Conservation (phyloP, 495 filamentous ascomycete species). For the Aspergillus bertholletiae region DNA sequence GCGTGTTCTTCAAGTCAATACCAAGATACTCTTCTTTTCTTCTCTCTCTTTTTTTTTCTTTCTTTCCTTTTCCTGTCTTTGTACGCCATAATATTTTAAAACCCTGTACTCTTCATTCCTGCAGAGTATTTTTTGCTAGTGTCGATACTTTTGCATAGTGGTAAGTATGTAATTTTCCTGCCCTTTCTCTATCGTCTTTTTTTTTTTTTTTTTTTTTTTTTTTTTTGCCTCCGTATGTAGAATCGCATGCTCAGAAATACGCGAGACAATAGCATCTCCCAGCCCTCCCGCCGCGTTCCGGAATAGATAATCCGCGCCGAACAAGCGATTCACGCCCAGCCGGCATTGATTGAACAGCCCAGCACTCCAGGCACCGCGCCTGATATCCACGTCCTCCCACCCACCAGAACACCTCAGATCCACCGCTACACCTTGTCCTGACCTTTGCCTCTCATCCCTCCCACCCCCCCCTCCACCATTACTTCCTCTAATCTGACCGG, state of each 20-base stretch:
- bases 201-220: constrained; percentile 8
- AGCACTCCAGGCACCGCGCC: constrained; percentile 25
- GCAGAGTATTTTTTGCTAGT: not conserved
- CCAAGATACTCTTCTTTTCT: not conserved
- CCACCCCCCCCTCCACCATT: constrained; percentile 27
- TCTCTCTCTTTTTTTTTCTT: constrained; percentile 8
- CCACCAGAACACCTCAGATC: constrained; percentile 22
- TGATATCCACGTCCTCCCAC: constrained; percentile 22
- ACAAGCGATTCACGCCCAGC: constrained; percentile 43
- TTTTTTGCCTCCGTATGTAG: constrained; percentile 9
- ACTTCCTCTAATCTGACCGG: constrained; percentile 28
- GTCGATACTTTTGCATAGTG: not conserved
- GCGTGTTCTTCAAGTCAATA: not conserved
- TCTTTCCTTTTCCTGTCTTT: not conserved
- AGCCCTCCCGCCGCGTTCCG: constrained; percentile 32
- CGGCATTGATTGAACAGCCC: constrained; percentile 24
- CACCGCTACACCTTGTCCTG: constrained; percentile 23
- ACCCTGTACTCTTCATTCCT: not conserved
- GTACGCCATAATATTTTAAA: not conserved
- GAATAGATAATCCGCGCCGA: constrained; percentile 41
- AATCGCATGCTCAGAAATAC: constrained; percentile 42
- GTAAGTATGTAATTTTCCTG: not conserved
- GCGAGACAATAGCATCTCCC: constrained; percentile 35
- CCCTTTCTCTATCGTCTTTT: constrained; percentile 1
- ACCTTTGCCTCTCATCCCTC: constrained; percentile 24